Evolutionary conservation across 768 basidiomycete species (phyloP), one percentile per base, ranked within the genome.

Genomic region (Termitomyces sp.): DNA sequence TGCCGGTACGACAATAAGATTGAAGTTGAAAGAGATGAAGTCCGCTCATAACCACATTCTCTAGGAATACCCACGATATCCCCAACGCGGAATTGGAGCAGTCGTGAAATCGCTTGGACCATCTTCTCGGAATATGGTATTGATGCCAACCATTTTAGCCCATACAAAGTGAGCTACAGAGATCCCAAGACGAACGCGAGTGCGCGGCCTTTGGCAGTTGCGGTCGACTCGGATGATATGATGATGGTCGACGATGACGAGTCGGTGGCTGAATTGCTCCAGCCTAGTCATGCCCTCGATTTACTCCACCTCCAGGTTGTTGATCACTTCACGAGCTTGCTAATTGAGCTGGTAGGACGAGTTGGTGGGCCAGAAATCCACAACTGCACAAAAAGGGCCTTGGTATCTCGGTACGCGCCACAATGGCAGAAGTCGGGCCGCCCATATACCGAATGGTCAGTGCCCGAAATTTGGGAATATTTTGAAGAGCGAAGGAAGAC

Each of bases 211-310:
- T 14, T 56, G 13, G 52, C 54, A 36, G 59, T 56, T 14, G 64
- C 67, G 49, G 66, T 67, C 23, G 72, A 72, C 52, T 72, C 72
- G 54, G 76, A 77, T 9, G 76, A 79, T 60, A 74, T 72, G 58
- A 89, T 87, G 83, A 81, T 87, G 55, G 72, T 89, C 35, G 89
- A 90, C 65, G 84, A 86, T 36, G 82, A 79, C 18, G 67, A 63
- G n/a, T 66, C 60, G 40, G 62, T 68, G 59, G 66, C 71, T n/a
- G 72, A 72, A 38, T 64, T 69, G 41, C 72, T 76, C 51, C 68
- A 71, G 32, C 81, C 83, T 5, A 79, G 77, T 58, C 83, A 89
- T 65, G 78, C 86, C 5, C 75, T 87, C 60, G 87, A 88, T 70
- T 72, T 78, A 61, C 78, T 91, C 50, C 90, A 91, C 68, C 69